These are phyloP conservation scores for Sporothrix humicola DNA, from an alignment of 2,329 filamentous ascomycete species.

Conservation along the genomic window DNA sequence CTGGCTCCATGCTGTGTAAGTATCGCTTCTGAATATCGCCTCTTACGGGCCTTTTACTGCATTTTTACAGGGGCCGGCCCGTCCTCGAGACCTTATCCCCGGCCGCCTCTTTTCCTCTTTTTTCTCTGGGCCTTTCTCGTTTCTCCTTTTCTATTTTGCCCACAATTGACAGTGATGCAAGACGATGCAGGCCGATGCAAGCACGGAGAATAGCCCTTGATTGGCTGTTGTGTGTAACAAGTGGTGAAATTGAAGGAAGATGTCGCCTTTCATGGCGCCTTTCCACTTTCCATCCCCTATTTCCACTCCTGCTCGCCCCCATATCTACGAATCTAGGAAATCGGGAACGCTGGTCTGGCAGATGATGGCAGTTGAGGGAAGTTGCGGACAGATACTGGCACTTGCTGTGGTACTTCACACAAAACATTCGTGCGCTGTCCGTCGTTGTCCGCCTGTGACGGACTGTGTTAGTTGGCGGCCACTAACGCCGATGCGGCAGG, in stretches of 20 bases:
- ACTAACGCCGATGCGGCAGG: conserved; percentile 24
- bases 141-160: background rate
- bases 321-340: conserved; percentile 4
- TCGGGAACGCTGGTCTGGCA: background rate
- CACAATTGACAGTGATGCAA: background rate
- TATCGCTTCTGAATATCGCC: background rate
- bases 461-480: background rate
- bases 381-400: background rate
- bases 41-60: background rate
- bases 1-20: background rate
- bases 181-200: too few relatives aligned
- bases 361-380: background rate
- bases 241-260: too few relatives aligned
- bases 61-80: conserved; percentile 1
- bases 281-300: background rate
- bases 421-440: too few relatives aligned
- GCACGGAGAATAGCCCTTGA: background rate
- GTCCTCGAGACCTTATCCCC: conserved; percentile 2
- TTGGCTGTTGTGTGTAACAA: background rate
- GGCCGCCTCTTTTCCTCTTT: background rate
- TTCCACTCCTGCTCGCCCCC: background rate
- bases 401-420: background rate
- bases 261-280: too few relatives aligned
- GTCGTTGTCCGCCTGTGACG: background rate
- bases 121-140: too few relatives aligned